phyloP scores from a whole-genome alignment of 371 early-diverging fungal genomes.

The Nematocida major region DNA sequence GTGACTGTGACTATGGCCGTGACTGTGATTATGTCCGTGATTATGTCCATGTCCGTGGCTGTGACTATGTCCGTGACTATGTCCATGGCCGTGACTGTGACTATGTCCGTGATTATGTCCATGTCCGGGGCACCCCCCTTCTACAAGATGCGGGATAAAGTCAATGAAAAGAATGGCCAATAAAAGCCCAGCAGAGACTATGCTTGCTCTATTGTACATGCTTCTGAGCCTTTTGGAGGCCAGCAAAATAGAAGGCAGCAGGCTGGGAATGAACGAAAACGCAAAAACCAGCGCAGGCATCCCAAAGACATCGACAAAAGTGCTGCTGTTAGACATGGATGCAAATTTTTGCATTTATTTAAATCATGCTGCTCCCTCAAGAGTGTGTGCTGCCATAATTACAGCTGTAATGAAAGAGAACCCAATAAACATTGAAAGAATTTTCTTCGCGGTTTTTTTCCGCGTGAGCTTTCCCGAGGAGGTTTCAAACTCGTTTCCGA shows the following conservation, averaged over 20 bases:
- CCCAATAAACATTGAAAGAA: slow-evolving; percentile 45
- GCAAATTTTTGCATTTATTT: slow-evolving; percentile 13
- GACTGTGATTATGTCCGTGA: slow-evolving; percentile 15
- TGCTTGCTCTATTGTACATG: slow-evolving; percentile 31
- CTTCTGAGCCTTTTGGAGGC: slow-evolving; percentile 19
- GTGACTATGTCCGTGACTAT: not conserved
- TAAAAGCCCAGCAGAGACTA: slow-evolving; percentile 60
- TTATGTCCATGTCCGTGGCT: not conserved
- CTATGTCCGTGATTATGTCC: not conserved
- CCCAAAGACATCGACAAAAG: not conserved
- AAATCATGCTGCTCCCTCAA: not conserved
- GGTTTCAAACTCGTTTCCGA: slow-evolving; percentile 56
- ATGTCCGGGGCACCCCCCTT: slow-evolving; percentile 5
- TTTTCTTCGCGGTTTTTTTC: slow-evolving; percentile 21
- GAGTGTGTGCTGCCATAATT: not conserved
- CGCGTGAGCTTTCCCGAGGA: slow-evolving; percentile 31
- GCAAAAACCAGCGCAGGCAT: slow-evolving; percentile 11
- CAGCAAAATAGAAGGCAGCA: slow-evolving; percentile 19
- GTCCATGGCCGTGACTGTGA: slow-evolving; percentile 25
- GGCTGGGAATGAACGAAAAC: slow-evolving; percentile 16
- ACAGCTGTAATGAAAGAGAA: slow-evolving; percentile 40
- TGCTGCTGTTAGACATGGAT: not conserved
- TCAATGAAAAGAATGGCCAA: slow-evolving; percentile 58
- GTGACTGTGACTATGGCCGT: no score
- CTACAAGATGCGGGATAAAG: slow-evolving; percentile 61